Evolutionary conservation across 345 rosid species (phyloP).

Genomic region (Gossypium anomalum): DNA sequence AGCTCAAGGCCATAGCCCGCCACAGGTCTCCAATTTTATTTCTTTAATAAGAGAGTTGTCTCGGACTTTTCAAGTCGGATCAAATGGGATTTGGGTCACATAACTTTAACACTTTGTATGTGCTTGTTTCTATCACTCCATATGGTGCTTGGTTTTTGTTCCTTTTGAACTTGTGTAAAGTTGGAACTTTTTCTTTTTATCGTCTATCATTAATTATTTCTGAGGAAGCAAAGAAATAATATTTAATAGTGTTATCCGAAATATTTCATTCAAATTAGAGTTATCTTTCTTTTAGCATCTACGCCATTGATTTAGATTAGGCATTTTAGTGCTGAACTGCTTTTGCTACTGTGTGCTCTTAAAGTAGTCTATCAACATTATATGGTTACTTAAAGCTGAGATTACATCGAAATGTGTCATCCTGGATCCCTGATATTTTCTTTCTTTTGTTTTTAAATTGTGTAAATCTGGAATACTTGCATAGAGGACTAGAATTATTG

Average conservation of each 20-base stretch:
- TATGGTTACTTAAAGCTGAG: background rate
- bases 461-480: background rate
- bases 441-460: background rate
- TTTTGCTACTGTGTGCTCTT: background rate
- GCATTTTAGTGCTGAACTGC: constrained; percentile 1
- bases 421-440: background rate
- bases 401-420: background rate
- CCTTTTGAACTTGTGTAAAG: background rate
- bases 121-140: background rate
- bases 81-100: no score
- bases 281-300: background rate
- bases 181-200: background rate
- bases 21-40: no score
- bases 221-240: background rate
- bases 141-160: background rate
- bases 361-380: background rate
- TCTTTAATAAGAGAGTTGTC: no score
- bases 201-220: background rate
- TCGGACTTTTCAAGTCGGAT: no score
- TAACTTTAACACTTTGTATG: background rate
- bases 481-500: background rate
- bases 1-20: no score
- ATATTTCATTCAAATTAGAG: background rate
- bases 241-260: background rate
- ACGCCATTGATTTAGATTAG: background rate